Conservation (phyloP, 257 asterid genomes). For the Catharanthus roseus region DNA sequence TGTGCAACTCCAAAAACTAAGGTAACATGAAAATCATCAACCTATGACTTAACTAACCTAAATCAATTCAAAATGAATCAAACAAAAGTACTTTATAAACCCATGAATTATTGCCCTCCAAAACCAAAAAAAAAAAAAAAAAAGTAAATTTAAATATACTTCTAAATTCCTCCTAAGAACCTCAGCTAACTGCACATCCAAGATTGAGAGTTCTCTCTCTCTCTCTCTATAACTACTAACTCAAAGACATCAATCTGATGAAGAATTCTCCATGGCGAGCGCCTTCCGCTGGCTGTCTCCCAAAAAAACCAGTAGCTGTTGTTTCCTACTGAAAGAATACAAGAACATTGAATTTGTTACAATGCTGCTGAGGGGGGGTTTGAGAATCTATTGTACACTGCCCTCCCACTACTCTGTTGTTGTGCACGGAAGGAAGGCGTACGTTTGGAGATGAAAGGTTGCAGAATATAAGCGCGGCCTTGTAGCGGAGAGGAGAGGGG, state of each 20-base stretch:
- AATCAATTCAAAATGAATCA: constrained; percentile 9
- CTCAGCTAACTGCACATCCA: constrained; percentile 8
- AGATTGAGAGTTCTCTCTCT: constrained; percentile 8
- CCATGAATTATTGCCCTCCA: constrained; percentile 8
- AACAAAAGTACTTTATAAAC: background rate
- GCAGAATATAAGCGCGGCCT: constrained; percentile 7
- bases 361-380: constrained; percentile 11
- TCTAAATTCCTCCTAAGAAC: constrained; percentile 2
- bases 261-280: constrained; percentile 5
- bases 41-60: constrained; percentile 6
- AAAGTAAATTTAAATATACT: background rate
- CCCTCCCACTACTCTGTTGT: constrained; percentile 18
- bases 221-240: background rate
- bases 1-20: background rate
- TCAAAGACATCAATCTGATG: background rate
- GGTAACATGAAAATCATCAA: background rate
- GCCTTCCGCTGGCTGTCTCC: constrained; percentile 9
- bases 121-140: background rate
- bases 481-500: constrained; percentile 5
- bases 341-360: constrained; percentile 25
- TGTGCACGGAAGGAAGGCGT: constrained; percentile 10
- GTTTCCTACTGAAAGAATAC: constrained; percentile 28
- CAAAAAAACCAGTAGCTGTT: constrained; percentile 16
- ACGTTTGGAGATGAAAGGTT: constrained; percentile 15
- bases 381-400: constrained; percentile 27